Evolutionary conservation across 225 moss, liverwort and hornwort genomes (phyloP), one percentile per base, ranked within the genome.

Genomic region (Lunularia cruciata): DNA sequence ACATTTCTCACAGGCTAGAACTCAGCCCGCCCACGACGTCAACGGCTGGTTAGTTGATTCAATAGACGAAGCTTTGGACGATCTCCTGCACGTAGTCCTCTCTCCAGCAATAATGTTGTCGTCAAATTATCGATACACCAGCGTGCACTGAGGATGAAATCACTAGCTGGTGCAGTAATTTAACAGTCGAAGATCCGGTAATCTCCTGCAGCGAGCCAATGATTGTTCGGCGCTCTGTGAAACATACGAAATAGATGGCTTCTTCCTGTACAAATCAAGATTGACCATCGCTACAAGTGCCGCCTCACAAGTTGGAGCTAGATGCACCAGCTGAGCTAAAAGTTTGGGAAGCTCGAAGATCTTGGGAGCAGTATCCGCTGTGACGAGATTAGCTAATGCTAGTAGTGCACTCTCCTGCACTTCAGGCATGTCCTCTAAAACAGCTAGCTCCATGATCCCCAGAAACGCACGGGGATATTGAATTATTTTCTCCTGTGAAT

Each of bases 161-260:
- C 35, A 67, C 19, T 8, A 36, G 28, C 55, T 69, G 38, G 53
- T 69, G 25, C 37, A 39, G 40, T 23, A 69, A 52, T 69, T 69
- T 26, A 69, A n/a, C 37, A 69, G 37, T 2, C 54, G 68, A 26
- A 69, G 39, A 14, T 69, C 54, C 18, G 68, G 68, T 42, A 69
- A 55, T 57, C 68, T 69, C 40, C 68, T 37, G 68, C 40, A 55
- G 6, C 55, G 68, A 55, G 35, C 68, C 68, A 69, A 42, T 12
- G 68, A 35, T 6, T 69, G 68, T 25, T 69, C 68, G 8, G 68
- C 54, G 22, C 37, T 69, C 68, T 69, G 36, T n/a, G 40, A 37
- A n/a, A 30, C 26, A 39, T n/a, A n/a, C n/a, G n/a, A n/a, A 8
- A 22, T 5, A 39, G 37, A 16, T 11, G 54, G 26, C 52, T 69